Evolutionary conservation across 805 yeast genomes (phyloP), one percentile per base, ranked within the genome.

Genomic region (Grigorovia yakushimaensis): DNA sequence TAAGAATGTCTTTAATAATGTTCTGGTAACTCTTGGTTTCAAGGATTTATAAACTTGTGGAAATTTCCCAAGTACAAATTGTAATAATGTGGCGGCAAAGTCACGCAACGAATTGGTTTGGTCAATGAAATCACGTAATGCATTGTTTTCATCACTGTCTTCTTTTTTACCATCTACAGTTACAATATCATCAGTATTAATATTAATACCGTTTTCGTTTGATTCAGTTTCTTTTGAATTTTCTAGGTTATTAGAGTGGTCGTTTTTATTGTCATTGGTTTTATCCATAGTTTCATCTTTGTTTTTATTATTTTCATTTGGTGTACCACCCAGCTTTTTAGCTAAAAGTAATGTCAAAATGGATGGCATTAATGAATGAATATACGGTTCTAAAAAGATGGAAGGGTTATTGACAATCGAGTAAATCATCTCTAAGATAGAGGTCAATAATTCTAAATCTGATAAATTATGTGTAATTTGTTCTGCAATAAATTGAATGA

Each of bases 301-400:
- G 33, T 67, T 33, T 2, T 48, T 44, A 46, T 52, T 59, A 18
- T 27, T 7, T 5, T 27, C 35, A 24, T 42, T 72, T 53, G 67
- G 71, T 4, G 68, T 49, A 42, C 64, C 60, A 3, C 97, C 97
- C n/a, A 91, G 76, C 51, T 86, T 78, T 59, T 88, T 88, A 1
- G 98, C 97, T 44, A 93, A 73, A 41, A 93, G 73, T 19, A 91
- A 73, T 0, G 99, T 93, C 54, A 93, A 73, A 33, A 93, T 82
- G 51, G 96, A 87, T n/a, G 99, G 98, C 86, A 93, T 88, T 55
- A 93, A 70, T 0, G 96, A 91, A 68, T 94, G 98, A 42, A 93
- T 88, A 60, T 91, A 91, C 10, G 98, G 98, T 55, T 91, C 97
- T 50, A 91, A 73, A 57, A 88, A 91, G 38, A 93, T 80, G 19